Evolutionary conservation across 768 basidiomycete species (phyloP).

Genomic region (Panus rudis): DNA sequence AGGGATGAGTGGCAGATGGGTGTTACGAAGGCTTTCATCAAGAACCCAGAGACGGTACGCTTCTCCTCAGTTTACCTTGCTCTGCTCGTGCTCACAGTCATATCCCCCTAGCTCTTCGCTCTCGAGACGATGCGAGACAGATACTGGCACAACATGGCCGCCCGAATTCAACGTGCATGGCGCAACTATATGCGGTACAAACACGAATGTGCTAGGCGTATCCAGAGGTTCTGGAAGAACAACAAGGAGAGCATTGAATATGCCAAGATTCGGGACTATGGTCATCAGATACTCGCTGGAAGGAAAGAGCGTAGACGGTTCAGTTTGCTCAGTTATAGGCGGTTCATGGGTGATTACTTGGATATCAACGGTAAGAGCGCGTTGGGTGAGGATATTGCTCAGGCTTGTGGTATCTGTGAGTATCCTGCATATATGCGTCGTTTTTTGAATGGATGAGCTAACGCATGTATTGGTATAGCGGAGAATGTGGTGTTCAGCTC

Average conservation of each 20-base stretch:
- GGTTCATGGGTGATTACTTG: slow-evolving; percentile 95
- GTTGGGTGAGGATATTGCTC: slow-evolving; percentile 68
- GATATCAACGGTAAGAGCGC: slow-evolving; percentile 78
- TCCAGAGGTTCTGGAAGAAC: slow-evolving; percentile 98
- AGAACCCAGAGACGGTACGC: slow-evolving; percentile 91
- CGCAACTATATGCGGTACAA: slow-evolving; percentile 94
- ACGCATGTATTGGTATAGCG: slow-evolving; percentile 29
- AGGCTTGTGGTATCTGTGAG: slow-evolving; percentile 66
- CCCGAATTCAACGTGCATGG: slow-evolving; percentile 92
- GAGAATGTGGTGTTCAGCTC: slow-evolving; percentile 84
- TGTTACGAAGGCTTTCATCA: slow-evolving; percentile 96
- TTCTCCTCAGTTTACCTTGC: neutral
- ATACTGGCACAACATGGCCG: slow-evolving; percentile 99
- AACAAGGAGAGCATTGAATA: slow-evolving; percentile 93
- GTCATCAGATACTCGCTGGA: slow-evolving; percentile 84
- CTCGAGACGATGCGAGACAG: slow-evolving; percentile 97
- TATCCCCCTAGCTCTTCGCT: slow-evolving; percentile 71
- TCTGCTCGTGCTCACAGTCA: too few relatives aligned
- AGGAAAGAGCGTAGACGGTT: slow-evolving; percentile 92
- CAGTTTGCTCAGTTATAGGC: slow-evolving; percentile 87
- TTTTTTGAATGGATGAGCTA: neutral
- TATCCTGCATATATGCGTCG: too few relatives aligned
- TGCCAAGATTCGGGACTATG: slow-evolving; percentile 87
- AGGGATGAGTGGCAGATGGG: slow-evolving; percentile 99
- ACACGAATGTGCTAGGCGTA: slow-evolving; percentile 89